phyloP scores from a whole-genome alignment of 2,329 filamentous ascomycete genomes.

The Hirsutella rhossiliensis region DNA sequence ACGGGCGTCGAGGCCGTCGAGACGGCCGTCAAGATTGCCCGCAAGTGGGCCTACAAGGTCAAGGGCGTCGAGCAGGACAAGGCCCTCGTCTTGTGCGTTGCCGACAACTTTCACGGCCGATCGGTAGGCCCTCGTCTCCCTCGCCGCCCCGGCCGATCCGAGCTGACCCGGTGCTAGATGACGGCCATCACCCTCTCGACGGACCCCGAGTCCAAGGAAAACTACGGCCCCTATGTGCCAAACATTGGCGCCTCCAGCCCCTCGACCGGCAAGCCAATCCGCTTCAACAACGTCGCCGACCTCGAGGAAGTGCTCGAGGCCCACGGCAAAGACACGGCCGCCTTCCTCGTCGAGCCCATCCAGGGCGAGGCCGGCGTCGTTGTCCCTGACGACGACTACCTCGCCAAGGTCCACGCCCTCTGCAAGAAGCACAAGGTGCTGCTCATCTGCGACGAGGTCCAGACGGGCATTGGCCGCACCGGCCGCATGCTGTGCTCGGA shows the following conservation, averaged over 20 bases:
- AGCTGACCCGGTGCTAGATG: conserved; percentile 44
- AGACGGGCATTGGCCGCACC: conserved; percentile 92
- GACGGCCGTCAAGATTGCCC: conserved; percentile 88
- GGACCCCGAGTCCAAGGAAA: conserved; percentile 88
- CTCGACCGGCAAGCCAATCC: conserved; percentile 61
- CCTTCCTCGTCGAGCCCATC: conserved; percentile 91
- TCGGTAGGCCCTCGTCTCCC: conserved; percentile 55
- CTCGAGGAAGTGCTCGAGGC: conserved; percentile 67
- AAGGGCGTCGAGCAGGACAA: conserved; percentile 79
- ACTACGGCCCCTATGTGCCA: conserved; percentile 94
- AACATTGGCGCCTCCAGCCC: conserved; percentile 71
- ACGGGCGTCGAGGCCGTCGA: conserved; percentile 94
- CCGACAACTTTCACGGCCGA: conserved; percentile 92
- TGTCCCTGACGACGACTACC: conserved; percentile 83
- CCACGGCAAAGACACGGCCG: conserved; percentile 76
- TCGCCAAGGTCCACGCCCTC: conserved; percentile 65
- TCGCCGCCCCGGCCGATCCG: neutral
- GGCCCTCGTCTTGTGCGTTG: conserved; percentile 71
- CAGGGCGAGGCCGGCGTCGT: conserved; percentile 97
- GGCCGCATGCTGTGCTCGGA: conserved; percentile 89
- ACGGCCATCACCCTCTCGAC: conserved; percentile 90
- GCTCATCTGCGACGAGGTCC: conserved; percentile 95
- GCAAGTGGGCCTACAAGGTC: conserved; percentile 96
- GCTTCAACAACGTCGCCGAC: conserved; percentile 76
- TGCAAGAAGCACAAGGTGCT: conserved; percentile 95